Base-by-base conservation (phyloP, 208 protist genomes). In the Trypanosomatidae sp. region DNA sequence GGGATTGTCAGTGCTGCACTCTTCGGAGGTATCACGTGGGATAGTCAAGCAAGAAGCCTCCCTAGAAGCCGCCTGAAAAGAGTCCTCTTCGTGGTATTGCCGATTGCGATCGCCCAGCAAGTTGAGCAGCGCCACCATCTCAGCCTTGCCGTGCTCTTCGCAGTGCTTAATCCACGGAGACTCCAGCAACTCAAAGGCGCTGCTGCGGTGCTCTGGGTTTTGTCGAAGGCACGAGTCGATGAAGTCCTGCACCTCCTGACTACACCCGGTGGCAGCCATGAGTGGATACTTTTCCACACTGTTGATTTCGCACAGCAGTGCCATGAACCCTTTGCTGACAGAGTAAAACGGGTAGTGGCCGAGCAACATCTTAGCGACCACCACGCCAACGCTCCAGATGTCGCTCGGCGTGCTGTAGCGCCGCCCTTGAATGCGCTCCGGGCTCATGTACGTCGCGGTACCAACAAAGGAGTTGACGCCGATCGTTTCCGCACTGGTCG, bases 361-460 rank as follows among this genome's bases (percentile, higher is more conserved):
- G 1, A 91, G 62, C 44, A 95, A 58, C 25, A 93, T 77, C 71
- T 95, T 84, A 10, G 84, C 82, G 22, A 94, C 77, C 22, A 95
- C 78, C 7, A 97, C 87, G 8, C 92, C 92, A 5, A 97, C 88
- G 72, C 89, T 93, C 91, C 92, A 97, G 30, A 97, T 92, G 67
- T 97, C 92, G 69, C 88, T 94, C 19, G 90, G 86, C 19, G 88
- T 92, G 78, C 84, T 92, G 67, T 92, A 91, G 17, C 79, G 83
- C 13, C 79, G 88, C 25, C 92, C 92, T 50, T 88, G 89, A 70
- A 93, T 93, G 65, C 89, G 86, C 76, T 97, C 91, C 22, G 92
- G 92, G 49, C 87, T 92, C 92, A 97, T 97, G 78, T 94, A 97
- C 15, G 87, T 91, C 5, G 88, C 84, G 28, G 92, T 97, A 30